Conservation (phyloP, 257 asterid species). For the Nicotiana knightiana region DNA sequence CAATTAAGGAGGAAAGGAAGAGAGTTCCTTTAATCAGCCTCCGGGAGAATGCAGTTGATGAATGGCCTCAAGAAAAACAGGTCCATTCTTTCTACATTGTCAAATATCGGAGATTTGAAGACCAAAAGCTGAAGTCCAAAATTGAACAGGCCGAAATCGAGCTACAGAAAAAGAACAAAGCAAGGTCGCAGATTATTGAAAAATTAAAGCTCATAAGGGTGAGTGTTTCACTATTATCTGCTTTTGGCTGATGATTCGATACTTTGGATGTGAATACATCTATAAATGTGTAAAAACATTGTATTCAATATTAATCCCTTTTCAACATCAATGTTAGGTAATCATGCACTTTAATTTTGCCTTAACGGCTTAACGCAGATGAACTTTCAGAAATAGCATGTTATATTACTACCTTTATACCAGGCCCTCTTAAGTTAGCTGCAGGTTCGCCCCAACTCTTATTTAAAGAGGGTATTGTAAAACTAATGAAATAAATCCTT, state of each 20-base stretch:
- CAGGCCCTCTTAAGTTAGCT: neutral
- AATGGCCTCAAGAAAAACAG: neutral
- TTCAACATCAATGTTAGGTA: neutral
- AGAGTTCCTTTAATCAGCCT: neutral
- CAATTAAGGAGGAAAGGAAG: no score
- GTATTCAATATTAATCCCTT: neutral
- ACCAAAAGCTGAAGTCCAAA: conserved; percentile 49
- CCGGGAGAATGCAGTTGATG: neutral
- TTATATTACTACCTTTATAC: neutral
- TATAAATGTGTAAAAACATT: no score
- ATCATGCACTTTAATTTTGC: neutral
- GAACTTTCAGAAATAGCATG: neutral
- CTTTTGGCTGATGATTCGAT: neutral
- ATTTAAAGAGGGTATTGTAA: neutral
- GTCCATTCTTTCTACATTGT: neutral
- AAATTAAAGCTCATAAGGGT: conserved; percentile 57
- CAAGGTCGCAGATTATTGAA: conserved; percentile 51
- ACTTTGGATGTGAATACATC: no score
- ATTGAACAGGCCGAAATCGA: conserved; percentile 61
- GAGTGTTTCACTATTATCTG: neutral
- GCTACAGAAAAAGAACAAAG: conserved; percentile 57
- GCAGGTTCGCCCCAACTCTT: neutral
- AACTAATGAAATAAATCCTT: no score
- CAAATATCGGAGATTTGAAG: conserved; percentile 52
- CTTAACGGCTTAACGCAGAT: neutral